phyloP scores from a whole-genome alignment of 768 basidiomycete species.

The Amanita polypyramis region DNA sequence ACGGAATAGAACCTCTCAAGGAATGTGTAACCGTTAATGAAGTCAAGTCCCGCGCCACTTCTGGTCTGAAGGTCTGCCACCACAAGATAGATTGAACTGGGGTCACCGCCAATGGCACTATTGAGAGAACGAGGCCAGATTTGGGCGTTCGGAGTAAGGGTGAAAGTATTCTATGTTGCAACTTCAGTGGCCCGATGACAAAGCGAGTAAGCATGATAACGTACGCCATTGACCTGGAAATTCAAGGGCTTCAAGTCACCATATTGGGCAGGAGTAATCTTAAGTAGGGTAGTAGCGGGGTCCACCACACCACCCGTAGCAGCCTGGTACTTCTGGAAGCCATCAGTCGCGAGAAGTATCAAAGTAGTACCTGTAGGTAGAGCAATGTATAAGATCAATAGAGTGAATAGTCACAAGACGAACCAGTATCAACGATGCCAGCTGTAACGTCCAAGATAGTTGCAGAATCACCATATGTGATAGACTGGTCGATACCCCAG shows the following conservation, averaged over 20 bases:
- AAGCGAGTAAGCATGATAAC: conserved; percentile 11
- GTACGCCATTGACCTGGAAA: conserved; percentile 43
- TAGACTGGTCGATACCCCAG: conserved; percentile 54
- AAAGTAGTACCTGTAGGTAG: conserved; percentile 33
- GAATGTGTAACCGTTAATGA: conserved; percentile 38
- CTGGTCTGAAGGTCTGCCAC: conserved; percentile 38
- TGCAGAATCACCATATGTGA: conserved; percentile 36
- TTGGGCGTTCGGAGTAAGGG: conserved; percentile 55
- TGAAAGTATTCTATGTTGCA: conserved; percentile 31
- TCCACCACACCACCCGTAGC: conserved; percentile 36
- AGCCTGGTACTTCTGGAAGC: conserved; percentile 29
- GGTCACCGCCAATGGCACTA: conserved; percentile 41
- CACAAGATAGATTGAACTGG: conserved; percentile 43
- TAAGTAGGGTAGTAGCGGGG: conserved; percentile 35
- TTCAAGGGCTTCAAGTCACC: conserved; percentile 39
- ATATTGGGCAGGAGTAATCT: conserved; percentile 41
- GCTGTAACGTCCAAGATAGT: conserved; percentile 35
- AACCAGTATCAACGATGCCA: conserved; percentile 53
- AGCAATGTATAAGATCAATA: background rate
- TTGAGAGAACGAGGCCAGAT: conserved; percentile 59
- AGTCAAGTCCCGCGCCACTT: conserved; percentile 54
- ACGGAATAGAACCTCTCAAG: conserved; percentile 55
- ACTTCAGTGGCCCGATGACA: conserved; percentile 21
- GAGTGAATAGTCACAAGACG: background rate
- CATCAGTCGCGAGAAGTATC: conserved; percentile 36